Evolutionary conservation across 805 yeast species (phyloP), one percentile per base, ranked within the genome.

Genomic region (Maudiozyma bulderi): DNA sequence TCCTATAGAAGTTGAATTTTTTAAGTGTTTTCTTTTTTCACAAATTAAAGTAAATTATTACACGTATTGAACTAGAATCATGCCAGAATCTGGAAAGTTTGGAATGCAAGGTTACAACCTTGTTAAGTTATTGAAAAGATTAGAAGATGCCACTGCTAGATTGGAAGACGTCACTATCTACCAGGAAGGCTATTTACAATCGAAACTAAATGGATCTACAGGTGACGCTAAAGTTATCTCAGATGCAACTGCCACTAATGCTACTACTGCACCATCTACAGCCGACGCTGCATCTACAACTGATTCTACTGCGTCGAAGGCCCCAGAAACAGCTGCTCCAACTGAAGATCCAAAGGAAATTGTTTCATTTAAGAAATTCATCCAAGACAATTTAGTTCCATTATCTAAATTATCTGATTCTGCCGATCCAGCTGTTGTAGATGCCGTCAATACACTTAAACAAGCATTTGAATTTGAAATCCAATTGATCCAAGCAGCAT

Each of bases 141-240:
- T 89, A 58, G 97, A 89, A 66, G 91, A 95, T 13, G 96, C 96
- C 35, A 87, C 97, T 8, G 83, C 95, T 6, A 80, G 97, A 45
- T 78, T 89, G 57, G 97, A 89, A 61, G 96, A 89, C 65, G 81
- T 89, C 43, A 86, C 95, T 32, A 75, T 84, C 47, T 82, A 76
- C 64, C 95, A 87, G 62, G 86, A 82, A 57, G 80, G 78, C 38
- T 73, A 77, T 44, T 60, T 71, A 47, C 70, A 68, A 49, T 46
- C 66, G 5, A 66, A 65, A 43, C 51, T 66, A n/a, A 55, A 56
- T 5, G 50, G 46, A 10, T 40, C 47, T 10, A 15, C n/a, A 14
- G 47, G 14, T 13, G 33, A 15, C 5, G 14, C 20, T 20, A 9
- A 11, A 14, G 29, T 32, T 8, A 37, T 3, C 14, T 20, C 42